phyloP scores from a whole-genome alignment of 345 rosid species.

The Noccaea caerulescens region DNA sequence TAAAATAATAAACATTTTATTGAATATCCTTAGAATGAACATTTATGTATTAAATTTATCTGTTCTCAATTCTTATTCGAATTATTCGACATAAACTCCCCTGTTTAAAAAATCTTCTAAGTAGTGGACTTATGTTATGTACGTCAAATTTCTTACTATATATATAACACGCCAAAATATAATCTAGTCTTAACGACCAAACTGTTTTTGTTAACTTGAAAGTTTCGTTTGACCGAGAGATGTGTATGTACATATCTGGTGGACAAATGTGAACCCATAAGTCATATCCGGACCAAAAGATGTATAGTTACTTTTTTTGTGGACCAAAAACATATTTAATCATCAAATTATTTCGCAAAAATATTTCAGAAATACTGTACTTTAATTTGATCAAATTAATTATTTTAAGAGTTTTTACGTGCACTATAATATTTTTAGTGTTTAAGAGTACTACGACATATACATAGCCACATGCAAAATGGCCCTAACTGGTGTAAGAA shows the following conservation, averaged over 20 bases:
- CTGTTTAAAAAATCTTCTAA: no score
- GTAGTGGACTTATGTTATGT: not conserved
- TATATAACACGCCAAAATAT: not conserved
- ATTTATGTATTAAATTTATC: no score
- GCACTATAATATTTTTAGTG: no score
- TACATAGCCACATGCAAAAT: not conserved
- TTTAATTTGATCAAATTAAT: no score
- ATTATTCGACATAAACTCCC: no score
- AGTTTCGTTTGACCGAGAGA: constrained; percentile 11
- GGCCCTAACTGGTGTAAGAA: no score
- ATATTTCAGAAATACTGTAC: not conserved
- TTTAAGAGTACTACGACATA: not conserved
- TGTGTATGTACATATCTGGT: constrained; percentile 2
- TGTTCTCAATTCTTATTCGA: no score
- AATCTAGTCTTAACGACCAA: not conserved
- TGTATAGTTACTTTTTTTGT: not conserved
- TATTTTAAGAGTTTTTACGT: not conserved
- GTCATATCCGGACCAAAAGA: constrained; percentile 10
- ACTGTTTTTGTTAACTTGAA: constrained; percentile 12
- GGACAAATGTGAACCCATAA: constrained; percentile 20
- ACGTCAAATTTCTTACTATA: constrained; percentile 1
- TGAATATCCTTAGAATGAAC: no score
- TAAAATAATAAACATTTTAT: no score
- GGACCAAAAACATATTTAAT: not conserved
- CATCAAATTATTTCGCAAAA: not conserved